phyloP scores from a whole-genome alignment of 1,284 basidiomycete species.

The Cryptococcus hybrid region DNA sequence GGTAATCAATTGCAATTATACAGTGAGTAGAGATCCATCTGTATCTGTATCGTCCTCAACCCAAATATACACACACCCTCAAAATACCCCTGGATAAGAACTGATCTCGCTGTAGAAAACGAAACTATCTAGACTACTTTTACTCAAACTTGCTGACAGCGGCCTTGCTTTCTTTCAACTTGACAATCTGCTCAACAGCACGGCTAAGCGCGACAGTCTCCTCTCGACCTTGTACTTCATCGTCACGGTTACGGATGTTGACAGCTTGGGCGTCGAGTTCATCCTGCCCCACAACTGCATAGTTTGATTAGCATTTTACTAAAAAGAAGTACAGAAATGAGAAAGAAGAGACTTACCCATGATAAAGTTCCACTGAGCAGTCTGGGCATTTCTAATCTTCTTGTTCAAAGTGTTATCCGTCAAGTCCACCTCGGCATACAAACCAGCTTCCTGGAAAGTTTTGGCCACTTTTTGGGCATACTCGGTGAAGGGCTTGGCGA shows the following conservation, averaged over 20 bases:
- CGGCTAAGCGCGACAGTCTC: conserved; percentile 45
- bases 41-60: not conserved
- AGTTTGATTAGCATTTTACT: not conserved
- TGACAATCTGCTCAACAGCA: conserved; percentile 37
- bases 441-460: conserved; percentile 65
- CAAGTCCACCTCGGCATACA: conserved; percentile 91
- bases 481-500: conserved; percentile 77
- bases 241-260: conserved; percentile 93
- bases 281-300: conserved; percentile 85
- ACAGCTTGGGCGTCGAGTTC: conserved; percentile 83
- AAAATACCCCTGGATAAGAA: too few relatives aligned
- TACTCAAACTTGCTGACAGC: conserved; percentile 20
- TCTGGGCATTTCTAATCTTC: conserved; percentile 92
- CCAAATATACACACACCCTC: too few relatives aligned
- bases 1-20: not conserved
- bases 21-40: not conserved
- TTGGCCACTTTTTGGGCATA: conserved; percentile 77
- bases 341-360: conserved; percentile 60
- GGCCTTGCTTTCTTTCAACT: conserved; percentile 36
- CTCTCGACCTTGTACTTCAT: conserved; percentile 54
- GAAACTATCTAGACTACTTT: not conserved
- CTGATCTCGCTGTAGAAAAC: not conserved
- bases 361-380: conserved; percentile 96
- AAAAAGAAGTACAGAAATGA: not conserved
- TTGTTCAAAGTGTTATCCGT: conserved; percentile 90